These are phyloP conservation scores for Beauveria rudraprayagi DNA, from an alignment of 2,329 filamentous ascomycete genomes.

Conservation along the genomic window DNA sequence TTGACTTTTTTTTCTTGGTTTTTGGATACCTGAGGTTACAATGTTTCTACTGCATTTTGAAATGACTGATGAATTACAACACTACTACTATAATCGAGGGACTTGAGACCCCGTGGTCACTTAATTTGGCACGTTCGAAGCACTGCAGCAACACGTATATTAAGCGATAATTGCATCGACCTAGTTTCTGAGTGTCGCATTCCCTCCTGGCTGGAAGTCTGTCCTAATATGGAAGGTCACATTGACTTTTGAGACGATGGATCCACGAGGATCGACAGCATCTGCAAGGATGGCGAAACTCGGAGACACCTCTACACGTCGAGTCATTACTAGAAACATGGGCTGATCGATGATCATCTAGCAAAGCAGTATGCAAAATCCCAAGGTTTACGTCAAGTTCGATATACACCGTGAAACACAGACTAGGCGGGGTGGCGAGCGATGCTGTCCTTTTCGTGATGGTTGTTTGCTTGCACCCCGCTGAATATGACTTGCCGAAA, in stretches of 20 bases:
- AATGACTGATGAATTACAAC: conserved; percentile 8
- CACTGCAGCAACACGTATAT: background rate
- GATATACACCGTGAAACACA: too few relatives aligned
- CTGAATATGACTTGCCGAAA: background rate
- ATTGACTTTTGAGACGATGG: background rate
- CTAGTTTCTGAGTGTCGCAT: too few relatives aligned
- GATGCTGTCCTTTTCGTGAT: background rate
- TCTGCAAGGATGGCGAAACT: background rate
- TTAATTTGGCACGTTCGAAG: too few relatives aligned
- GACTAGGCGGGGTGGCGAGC: background rate
- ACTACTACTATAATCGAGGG: background rate
- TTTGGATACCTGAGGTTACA: conserved; percentile 2
- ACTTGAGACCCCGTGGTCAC: too few relatives aligned
- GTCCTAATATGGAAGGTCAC: background rate
- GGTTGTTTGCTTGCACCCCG: too few relatives aligned
- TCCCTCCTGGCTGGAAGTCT: too few relatives aligned
- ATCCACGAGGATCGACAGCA: background rate
- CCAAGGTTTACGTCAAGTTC: too few relatives aligned
- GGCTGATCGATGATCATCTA: too few relatives aligned
- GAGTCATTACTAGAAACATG: too few relatives aligned
- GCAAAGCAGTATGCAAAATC: too few relatives aligned
- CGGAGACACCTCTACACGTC: too few relatives aligned
- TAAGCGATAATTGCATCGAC: background rate
- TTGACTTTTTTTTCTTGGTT: background rate
- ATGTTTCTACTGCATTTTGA: background rate